Percentiles rank a stretch among this genome's conserved stretches.
These are phyloP conservation scores for Penicillium ochrochloron DNA, from an alignment of 495 filamentous ascomycete species.

Conservation along the genomic window DNA sequence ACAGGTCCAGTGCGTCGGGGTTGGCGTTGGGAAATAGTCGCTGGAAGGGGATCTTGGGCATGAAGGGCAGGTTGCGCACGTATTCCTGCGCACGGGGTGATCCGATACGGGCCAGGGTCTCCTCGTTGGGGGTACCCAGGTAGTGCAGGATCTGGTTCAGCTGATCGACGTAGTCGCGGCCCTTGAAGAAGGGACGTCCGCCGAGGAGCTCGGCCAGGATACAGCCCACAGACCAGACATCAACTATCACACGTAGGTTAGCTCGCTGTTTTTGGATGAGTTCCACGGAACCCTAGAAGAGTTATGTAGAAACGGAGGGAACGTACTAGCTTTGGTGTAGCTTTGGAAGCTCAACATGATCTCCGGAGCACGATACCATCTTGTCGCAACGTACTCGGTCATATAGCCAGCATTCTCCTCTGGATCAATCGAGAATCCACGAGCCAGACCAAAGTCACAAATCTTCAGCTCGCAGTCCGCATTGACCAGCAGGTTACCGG, in stretches of 20 bases:
- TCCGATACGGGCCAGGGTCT: conserved; percentile 91
- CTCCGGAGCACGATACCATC: conserved; percentile 98
- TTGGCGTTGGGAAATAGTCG: conserved; percentile 92
- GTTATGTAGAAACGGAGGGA: conserved; percentile 6
- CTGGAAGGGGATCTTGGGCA: conserved; percentile 90
- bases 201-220: conserved; percentile 96
- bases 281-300: background rate
- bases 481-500: conserved; percentile 95
- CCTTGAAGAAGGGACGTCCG: conserved; percentile 98
- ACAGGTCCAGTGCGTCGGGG: conserved; percentile 90
- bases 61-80: conserved; percentile 95
- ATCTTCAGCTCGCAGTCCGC: conserved; percentile 99
- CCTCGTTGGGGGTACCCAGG: conserved; percentile 93
- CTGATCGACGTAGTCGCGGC: conserved; percentile 98
- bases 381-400: conserved; percentile 98
- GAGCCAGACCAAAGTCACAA: conserved; percentile 94
- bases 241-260: conserved; percentile 62
- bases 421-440: conserved; percentile 94
- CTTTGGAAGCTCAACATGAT: conserved; percentile 99
- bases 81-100: conserved; percentile 97
- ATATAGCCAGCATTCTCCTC: conserved; percentile 99
- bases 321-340: conserved; percentile 98
- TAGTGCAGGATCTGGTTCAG: conserved; percentile 99
- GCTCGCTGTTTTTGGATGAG: background rate
- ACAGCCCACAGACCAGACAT: conserved; percentile 98